Base-by-base conservation (phyloP, 2,329 filamentous ascomycete genomes). In the Aspergillus pseudoviridinutans region DNA sequence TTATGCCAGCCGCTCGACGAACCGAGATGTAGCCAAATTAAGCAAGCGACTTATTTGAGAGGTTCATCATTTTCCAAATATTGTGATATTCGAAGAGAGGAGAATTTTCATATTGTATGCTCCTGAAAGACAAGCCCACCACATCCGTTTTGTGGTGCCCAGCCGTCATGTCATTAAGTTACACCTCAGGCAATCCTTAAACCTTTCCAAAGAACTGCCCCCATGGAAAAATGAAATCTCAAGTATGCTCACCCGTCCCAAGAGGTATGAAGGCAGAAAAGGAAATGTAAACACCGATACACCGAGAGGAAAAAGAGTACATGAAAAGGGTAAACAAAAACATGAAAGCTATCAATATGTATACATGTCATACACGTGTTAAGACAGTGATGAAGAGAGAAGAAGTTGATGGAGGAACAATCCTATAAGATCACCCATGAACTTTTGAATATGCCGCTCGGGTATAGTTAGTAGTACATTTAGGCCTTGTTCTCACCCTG, bases 401-500 rank as follows among this genome's bases (percentile, higher is more conserved):
- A 62, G 62, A 56, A 41, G 49, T 59, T 57, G 64, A 66, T 63
- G 58, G 58, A 66, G 60, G 62, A 59, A 63, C 60, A 62, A 53
- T 61, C 22, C 35, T 46, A 53, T 38, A 58, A 61, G 57, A 63
- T 61, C 58, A 56, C 38, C 57, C 54, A 55, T 38, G 29, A 51
- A 20, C 49, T 52, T 51, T 8, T 49, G 12, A 42, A 28, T 58
- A 60, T 53, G 54, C 57, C 63, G 55, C 56, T 56, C 53, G 62
- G 58, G 60, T 59, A 59, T 63, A 50, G 53, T 63, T 64, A 49
- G 54, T 63, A 58, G 49, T 62, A 59, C 61, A 65, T 76, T 79
- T 78, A 84, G 65, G 75, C 78, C 86, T 92, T 92, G 84, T 90
- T 90, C 81, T 92, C 86, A 56, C 78, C 77, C 69, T 74, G 71